Conservation (phyloP, 2,329 filamentous ascomycete species). For the Tolypocladium endophyticum region DNA sequence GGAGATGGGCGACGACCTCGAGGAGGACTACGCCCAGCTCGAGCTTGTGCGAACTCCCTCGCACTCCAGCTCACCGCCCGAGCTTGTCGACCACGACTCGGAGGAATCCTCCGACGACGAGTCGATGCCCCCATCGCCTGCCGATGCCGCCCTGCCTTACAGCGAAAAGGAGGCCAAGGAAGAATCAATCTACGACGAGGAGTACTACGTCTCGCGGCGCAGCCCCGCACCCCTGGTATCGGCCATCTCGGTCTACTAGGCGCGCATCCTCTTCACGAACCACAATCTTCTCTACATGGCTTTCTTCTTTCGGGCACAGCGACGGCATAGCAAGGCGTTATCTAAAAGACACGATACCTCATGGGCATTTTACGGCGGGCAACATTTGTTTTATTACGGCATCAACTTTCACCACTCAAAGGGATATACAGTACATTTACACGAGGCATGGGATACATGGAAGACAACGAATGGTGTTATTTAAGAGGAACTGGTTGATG, state of each 20-base stretch:
- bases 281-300: conserved; percentile 1
- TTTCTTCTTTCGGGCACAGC: conserved; percentile 10
- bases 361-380: conserved; percentile 9
- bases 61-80: conserved; percentile 55
- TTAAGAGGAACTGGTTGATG: not conserved
- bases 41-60: conserved; percentile 60
- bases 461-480: not conserved
- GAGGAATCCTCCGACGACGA: conserved; percentile 68
- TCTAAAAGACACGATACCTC: conserved; percentile 16
- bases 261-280: not conserved
- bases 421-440: conserved; percentile 2
- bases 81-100: conserved; percentile 58
- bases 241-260: conserved; percentile 46
- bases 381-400: conserved; percentile 4
- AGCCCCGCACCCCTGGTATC: conserved; percentile 41
- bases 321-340: conserved; percentile 19
- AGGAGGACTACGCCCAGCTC: conserved; percentile 56
- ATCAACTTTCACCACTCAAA: conserved; percentile 5
- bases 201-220: conserved; percentile 42
- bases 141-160: conserved; percentile 47
- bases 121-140: conserved; percentile 65
- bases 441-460: not conserved
- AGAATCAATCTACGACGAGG: conserved; percentile 39
- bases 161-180: conserved; percentile 42
- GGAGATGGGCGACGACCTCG: conserved; percentile 42